Evolutionary conservation across 306 rosid species (phyloP).

Genomic region (Trichosanthes cucumerina): DNA sequence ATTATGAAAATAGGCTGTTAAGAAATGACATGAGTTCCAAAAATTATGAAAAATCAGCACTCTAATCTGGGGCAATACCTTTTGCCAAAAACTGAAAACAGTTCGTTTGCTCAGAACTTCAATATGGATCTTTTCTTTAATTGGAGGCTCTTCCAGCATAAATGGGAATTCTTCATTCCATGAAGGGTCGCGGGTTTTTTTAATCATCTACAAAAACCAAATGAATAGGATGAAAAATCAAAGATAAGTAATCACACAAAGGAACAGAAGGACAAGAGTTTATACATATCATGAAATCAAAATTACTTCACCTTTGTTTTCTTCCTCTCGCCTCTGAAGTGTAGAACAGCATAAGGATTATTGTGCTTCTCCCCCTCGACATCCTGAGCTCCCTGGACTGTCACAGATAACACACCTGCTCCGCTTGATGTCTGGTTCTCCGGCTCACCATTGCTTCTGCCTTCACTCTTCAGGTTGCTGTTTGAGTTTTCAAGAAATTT

Average conservation of each 20-base stretch:
- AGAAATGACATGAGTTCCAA: too few relatives aligned
- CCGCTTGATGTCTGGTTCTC: constrained; percentile 31
- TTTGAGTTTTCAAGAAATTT: constrained; percentile 25
- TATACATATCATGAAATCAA: not conserved
- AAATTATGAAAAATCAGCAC: too few relatives aligned
- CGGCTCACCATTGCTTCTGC: constrained; percentile 15
- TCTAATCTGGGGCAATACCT: constrained; percentile 44
- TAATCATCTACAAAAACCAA: constrained; percentile 35
- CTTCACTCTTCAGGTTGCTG: constrained; percentile 27
- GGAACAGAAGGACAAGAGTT: not conserved
- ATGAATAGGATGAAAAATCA: not conserved
- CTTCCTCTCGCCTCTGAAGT: constrained; percentile 63
- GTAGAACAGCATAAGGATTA: constrained; percentile 63
- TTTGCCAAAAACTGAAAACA: constrained; percentile 37
- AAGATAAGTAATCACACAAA: not conserved
- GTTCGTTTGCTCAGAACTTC: constrained; percentile 65
- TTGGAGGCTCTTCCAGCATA: constrained; percentile 89
- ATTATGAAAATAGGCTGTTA: not conserved
- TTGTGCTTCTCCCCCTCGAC: constrained; percentile 76
- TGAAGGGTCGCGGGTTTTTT: constrained; percentile 57
- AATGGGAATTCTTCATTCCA: constrained; percentile 90
- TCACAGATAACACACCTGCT: constrained; percentile 71
- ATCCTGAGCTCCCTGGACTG: constrained; percentile 58
- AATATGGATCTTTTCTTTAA: constrained; percentile 59
- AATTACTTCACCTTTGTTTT: constrained; percentile 63